Evolutionary conservation across 2,329 filamentous ascomycete genomes (phyloP).

Genomic region (Claviceps capensis): DNA sequence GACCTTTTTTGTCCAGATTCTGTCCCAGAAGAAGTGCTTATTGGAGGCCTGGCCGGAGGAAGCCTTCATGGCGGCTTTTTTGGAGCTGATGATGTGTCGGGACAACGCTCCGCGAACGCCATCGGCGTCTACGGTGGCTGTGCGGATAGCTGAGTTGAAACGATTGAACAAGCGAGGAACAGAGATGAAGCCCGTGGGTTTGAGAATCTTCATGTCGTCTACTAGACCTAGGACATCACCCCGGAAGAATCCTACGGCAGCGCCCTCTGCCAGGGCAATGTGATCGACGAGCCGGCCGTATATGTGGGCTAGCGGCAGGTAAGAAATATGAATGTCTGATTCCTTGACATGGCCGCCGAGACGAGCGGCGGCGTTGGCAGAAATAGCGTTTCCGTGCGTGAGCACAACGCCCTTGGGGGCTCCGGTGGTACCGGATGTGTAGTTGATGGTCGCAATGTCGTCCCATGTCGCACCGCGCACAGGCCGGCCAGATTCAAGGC

Average conservation of each 20-base stretch:
- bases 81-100: constrained; percentile 63
- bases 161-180: constrained; percentile 88
- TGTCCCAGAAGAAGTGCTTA: constrained; percentile 65
- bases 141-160: constrained; percentile 71
- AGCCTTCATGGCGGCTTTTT: constrained; percentile 64
- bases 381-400: constrained; percentile 68
- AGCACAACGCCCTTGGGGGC: constrained; percentile 73
- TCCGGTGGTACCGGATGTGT: constrained; percentile 76
- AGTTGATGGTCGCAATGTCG: constrained; percentile 81
- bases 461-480: constrained; percentile 58
- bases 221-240: constrained; percentile 76
- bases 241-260: constrained; percentile 80
- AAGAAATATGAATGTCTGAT: constrained; percentile 61
- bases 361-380: constrained; percentile 51
- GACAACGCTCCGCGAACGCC: constrained; percentile 74
- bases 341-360: constrained; percentile 35
- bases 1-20: constrained; percentile 86
- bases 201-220: constrained; percentile 80
- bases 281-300: constrained; percentile 80
- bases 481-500: constrained; percentile 53
- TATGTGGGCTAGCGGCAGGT: constrained; percentile 88
- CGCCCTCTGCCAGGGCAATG: constrained; percentile 55
- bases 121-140: constrained; percentile 62
- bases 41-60: constrained; percentile 62
- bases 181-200: constrained; percentile 71